A percentile compares a stretch with the other conserved stretches of the same genome.
Conservation (phyloP, 257 asterid genomes). For the Solanum paucissectum region DNA sequence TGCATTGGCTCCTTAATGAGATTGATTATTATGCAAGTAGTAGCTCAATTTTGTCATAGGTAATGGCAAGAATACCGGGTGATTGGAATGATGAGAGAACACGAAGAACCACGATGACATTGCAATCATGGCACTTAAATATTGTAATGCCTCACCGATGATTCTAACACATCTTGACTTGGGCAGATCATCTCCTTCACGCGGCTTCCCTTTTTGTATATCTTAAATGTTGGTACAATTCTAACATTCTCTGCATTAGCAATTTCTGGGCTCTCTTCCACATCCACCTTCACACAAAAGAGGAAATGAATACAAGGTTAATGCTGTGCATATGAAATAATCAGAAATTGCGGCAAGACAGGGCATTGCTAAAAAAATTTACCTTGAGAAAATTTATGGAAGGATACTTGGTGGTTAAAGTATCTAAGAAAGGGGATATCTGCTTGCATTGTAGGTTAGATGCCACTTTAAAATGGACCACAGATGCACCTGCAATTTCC, state of each 20-base stretch:
- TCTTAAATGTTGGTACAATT: constrained; percentile 69
- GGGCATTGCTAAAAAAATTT: neutral
- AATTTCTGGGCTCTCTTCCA: constrained; percentile 45
- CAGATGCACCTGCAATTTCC: constrained; percentile 10
- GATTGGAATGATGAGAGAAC: constrained; percentile 8
- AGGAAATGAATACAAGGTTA: neutral
- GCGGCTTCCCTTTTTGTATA: constrained; percentile 48
- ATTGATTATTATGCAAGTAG: constrained; percentile 39
- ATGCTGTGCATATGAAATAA: neutral
- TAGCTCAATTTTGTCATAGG: constrained; percentile 30
- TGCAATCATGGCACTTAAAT: constrained; percentile 8
- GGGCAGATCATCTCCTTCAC: constrained; percentile 84
- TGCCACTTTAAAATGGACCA: constrained; percentile 8
- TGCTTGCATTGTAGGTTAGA: constrained; percentile 14
- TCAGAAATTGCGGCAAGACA: neutral
- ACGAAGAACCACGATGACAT: constrained; percentile 3
- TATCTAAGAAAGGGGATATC: constrained; percentile 8
- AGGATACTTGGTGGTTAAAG: constrained; percentile 6
- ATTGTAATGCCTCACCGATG: constrained; percentile 76
- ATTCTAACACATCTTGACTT: constrained; percentile 66
- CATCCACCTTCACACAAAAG: constrained; percentile 51
- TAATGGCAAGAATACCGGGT: neutral
- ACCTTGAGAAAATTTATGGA: constrained; percentile 21
- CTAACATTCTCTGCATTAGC: constrained; percentile 63
- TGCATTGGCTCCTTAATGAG: constrained; percentile 34